Conservation (phyloP, 1,284 basidiomycete genomes). For the Veloporphyrellus conicus region DNA sequence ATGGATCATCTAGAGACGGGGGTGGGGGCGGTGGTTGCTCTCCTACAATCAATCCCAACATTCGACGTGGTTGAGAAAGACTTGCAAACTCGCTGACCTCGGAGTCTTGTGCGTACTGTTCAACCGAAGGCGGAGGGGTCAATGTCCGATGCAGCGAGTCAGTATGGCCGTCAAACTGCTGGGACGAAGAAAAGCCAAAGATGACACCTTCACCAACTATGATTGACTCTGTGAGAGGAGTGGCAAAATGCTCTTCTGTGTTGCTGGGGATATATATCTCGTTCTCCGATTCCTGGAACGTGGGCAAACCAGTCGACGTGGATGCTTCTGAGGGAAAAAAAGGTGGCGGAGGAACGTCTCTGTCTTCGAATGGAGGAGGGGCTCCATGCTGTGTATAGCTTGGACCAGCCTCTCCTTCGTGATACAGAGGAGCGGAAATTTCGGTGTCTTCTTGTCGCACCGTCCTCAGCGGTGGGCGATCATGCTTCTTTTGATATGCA, state of each 20-base stretch:
- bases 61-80: conserved; percentile 52
- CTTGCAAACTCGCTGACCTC: conserved; percentile 63
- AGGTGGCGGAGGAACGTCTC: conserved; percentile 69
- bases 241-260: conserved; percentile 37
- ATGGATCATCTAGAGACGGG: conserved; percentile 79
- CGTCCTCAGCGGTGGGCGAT: conserved; percentile 67
- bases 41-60: conserved; percentile 55
- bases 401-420: conserved; percentile 66
- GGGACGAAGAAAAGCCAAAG: conserved; percentile 63
- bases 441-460: conserved; percentile 65
- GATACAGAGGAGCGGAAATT: conserved; percentile 55
- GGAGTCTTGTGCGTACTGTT: conserved; percentile 63
- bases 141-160: conserved; percentile 56
- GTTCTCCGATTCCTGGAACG: conserved; percentile 72
- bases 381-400: conserved; percentile 58
- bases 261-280: conserved; percentile 60
- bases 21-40: conserved; percentile 64
- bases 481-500: conserved; percentile 81
- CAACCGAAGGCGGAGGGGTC: conserved; percentile 66
- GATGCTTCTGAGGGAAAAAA: conserved; percentile 63
- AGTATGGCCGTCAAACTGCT: conserved; percentile 75
- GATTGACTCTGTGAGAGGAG: conserved; percentile 32
- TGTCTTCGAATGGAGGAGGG: conserved; percentile 78
- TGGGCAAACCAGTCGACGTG: conserved; percentile 58
- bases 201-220: conserved; percentile 67